phyloP scores from a whole-genome alignment of 2,329 filamentous ascomycete species.

The Plenodomus biglobosus region DNA sequence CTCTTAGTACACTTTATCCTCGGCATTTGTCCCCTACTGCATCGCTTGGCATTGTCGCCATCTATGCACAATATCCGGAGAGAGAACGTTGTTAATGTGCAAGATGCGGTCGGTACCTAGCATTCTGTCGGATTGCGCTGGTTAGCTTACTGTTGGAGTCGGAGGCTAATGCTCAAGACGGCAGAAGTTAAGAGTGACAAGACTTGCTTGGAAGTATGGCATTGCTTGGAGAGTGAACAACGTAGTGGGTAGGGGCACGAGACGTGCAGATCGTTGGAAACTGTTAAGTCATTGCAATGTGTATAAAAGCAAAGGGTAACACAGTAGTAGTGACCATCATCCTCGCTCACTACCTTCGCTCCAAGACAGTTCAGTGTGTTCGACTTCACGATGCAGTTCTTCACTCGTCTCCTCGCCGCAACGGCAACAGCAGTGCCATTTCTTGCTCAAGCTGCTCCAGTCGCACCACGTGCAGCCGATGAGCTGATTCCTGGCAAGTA shows the following conservation, averaged over 20 bases:
- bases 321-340: not conserved
- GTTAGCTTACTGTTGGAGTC: not conserved
- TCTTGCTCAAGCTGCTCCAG: conserved; percentile 25
- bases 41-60: conserved; percentile 1
- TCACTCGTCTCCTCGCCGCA: conserved; percentile 28
- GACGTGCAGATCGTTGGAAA: not conserved
- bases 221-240: conserved; percentile 2
- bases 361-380: not conserved
- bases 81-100: not conserved
- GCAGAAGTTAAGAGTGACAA: conserved; percentile 25
- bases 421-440: conserved; percentile 27
- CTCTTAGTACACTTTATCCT: not conserved
- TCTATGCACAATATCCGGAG: conserved; percentile 1
- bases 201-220: conserved; percentile 14
- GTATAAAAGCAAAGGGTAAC: conserved; percentile 11
- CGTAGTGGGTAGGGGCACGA: not conserved
- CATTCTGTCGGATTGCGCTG: not conserved
- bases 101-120: not conserved
- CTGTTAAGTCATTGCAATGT: not conserved
- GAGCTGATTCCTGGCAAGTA: conserved; percentile 45
- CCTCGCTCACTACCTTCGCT: not conserved
- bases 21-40: not conserved
- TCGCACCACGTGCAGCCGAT: conserved; percentile 6
- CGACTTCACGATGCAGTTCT: conserved; percentile 28
- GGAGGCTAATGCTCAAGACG: conserved; percentile 4